These are phyloP conservation scores for Gaeumannomyces sp. DNA, from an alignment of 2,329 filamentous ascomycete genomes.

Conservation along the genomic window DNA sequence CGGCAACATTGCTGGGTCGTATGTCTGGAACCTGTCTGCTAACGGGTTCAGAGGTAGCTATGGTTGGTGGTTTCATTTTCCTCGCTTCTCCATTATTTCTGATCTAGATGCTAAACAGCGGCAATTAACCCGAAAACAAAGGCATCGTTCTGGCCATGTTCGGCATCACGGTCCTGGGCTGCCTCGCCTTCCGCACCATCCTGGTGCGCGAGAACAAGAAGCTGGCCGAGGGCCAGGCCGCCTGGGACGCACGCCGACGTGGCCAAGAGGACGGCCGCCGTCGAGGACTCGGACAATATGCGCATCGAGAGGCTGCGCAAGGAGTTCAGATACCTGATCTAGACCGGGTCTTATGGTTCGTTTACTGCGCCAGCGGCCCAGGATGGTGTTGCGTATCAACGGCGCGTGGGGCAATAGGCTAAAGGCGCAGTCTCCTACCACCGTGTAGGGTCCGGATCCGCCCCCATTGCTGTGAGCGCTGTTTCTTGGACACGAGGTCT, in stretches of 20 bases:
- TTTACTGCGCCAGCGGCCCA: neutral
- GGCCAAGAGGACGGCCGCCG: constrained; percentile 30
- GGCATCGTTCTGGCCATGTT: constrained; percentile 60
- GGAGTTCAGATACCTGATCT: constrained; percentile 42
- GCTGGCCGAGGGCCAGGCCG: constrained; percentile 32
- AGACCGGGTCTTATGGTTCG: constrained; percentile 13
- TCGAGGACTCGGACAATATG: constrained; percentile 34
- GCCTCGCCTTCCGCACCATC: constrained; percentile 40
- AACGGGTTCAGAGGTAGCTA: constrained; percentile 60
- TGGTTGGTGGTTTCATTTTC: constrained; percentile 23
- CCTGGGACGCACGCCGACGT: constrained; percentile 31
- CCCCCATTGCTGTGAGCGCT: too few species aligned
- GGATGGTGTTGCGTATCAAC: too few species aligned
- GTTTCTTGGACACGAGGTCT: too few species aligned
- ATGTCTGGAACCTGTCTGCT: constrained; percentile 35
- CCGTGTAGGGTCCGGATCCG: too few species aligned
- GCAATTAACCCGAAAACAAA: too few species aligned
- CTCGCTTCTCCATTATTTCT: too few species aligned
- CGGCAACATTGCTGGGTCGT: constrained; percentile 33
- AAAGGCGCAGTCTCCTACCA: too few species aligned
- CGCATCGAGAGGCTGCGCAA: constrained; percentile 30
- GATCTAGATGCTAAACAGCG: too few species aligned
- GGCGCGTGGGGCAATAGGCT: too few species aligned
- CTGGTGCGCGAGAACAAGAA: constrained; percentile 38
- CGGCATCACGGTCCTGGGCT: constrained; percentile 49